These are phyloP conservation scores for Salix udensis DNA, from an alignment of 345 rosid species.

Conservation along the genomic window DNA sequence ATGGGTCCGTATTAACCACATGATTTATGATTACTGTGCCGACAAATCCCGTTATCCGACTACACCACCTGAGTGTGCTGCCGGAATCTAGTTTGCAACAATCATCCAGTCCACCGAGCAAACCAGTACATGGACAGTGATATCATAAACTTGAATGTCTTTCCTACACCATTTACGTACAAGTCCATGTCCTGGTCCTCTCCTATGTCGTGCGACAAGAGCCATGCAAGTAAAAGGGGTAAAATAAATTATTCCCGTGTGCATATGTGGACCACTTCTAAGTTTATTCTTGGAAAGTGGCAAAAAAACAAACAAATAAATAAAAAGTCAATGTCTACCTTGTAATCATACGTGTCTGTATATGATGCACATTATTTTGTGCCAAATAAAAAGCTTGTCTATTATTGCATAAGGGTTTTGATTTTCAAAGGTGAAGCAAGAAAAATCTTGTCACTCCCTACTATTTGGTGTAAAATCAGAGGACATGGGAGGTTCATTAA, in stretches of 20 bases:
- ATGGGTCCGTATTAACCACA: slow-evolving; percentile 91
- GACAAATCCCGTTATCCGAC: slow-evolving; percentile 76
- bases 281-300: not conserved
- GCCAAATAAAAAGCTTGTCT: not conserved
- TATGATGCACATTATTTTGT: slow-evolving; percentile 18
- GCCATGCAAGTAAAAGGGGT: slow-evolving; percentile 16
- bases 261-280: not conserved
- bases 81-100: slow-evolving; percentile 43
- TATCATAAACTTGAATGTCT: slow-evolving; percentile 1
- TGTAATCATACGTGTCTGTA: slow-evolving; percentile 4
- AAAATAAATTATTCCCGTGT: slow-evolving; percentile 1
- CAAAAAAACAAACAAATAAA: not conserved
- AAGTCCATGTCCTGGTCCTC: slow-evolving; percentile 3
- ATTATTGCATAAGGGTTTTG: not conserved
- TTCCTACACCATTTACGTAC: slow-evolving; percentile 1
- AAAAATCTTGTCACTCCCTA: too few relatives aligned
- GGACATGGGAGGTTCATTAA: not conserved
- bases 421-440: too few relatives aligned
- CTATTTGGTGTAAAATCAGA: not conserved
- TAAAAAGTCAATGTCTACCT: not conserved
- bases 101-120: not conserved
- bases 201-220: not conserved
- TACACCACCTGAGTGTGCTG: slow-evolving; percentile 70
- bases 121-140: not conserved
- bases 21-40: slow-evolving; percentile 86